phyloP scores from a whole-genome alignment of 495 filamentous ascomycete genomes.

The Penicillium soppii region DNA sequence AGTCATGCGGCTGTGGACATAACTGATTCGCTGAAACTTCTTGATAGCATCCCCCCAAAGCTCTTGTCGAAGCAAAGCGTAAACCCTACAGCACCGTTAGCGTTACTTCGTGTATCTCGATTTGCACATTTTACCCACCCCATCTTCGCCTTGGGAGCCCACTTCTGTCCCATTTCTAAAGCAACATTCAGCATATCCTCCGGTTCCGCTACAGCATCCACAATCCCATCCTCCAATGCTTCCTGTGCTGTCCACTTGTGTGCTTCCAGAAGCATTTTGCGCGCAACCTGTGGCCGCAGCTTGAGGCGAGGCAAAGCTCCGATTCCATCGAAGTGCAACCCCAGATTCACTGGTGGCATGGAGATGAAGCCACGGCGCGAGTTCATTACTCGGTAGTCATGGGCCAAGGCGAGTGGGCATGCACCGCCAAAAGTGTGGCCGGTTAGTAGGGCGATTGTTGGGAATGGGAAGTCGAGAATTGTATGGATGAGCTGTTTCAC shows the following conservation, averaged over 20 bases:
- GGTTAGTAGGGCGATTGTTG: conserved; percentile 50
- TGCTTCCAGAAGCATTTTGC: conserved; percentile 52
- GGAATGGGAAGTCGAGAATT: conserved; percentile 52
- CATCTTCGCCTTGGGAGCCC: conserved; percentile 49
- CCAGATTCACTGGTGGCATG: conserved; percentile 52
- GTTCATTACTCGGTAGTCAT: conserved; percentile 55
- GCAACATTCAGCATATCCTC: conserved; percentile 46
- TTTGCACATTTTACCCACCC: conserved; percentile 22
- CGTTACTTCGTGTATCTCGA: neutral
- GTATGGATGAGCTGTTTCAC: conserved; percentile 39
- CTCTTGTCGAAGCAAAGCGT: conserved; percentile 46
- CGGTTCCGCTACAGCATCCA: conserved; percentile 47
- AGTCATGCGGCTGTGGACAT: conserved; percentile 44
- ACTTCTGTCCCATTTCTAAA: conserved; percentile 36
- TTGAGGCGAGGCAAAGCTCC: conserved; percentile 48
- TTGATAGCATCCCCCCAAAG: conserved; percentile 49
- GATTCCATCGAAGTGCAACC: conserved; percentile 51
- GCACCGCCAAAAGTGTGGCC: conserved; percentile 54
- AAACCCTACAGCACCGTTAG: conserved; percentile 31
- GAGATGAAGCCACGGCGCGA: conserved; percentile 45
- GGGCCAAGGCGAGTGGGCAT: conserved; percentile 45
- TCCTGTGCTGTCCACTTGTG: conserved; percentile 50
- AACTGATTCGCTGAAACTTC: conserved; percentile 48
- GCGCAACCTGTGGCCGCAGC: conserved; percentile 44
- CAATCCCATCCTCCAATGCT: conserved; percentile 48